phyloP scores from a whole-genome alignment of 176 grass and related monocot species.

The Pontederia paniculata region DNA sequence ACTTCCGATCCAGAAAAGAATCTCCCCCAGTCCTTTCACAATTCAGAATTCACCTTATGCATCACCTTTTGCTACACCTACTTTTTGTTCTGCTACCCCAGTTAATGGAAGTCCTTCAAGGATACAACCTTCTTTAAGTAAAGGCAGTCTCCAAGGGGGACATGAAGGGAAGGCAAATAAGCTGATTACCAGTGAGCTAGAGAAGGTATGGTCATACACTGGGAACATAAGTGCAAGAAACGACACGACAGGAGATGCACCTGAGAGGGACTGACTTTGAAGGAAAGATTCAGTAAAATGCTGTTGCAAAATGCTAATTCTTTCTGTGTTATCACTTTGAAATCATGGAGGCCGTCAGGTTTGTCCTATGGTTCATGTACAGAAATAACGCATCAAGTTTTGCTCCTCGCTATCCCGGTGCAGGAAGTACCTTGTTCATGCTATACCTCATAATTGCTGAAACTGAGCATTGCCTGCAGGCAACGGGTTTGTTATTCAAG shows the following conservation, averaged over 20 bases:
- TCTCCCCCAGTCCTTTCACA: conserved; percentile 79
- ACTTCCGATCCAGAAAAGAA: conserved; percentile 66
- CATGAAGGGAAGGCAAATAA: conserved; percentile 37
- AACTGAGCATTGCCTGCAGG: too few species aligned
- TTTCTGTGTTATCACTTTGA: too few species aligned
- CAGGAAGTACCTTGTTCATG: too few species aligned
- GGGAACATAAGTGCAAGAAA: conserved; percentile 70
- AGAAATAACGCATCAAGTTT: too few species aligned
- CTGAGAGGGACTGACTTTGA: conserved; percentile 58
- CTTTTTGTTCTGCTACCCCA: conserved; percentile 63
- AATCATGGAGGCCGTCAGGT: too few species aligned
- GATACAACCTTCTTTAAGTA: conserved; percentile 34
- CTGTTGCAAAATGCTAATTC: neutral
- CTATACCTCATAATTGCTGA: too few species aligned
- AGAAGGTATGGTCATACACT: conserved; percentile 68
- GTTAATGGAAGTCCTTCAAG: conserved; percentile 56
- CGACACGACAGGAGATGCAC: conserved; percentile 45
- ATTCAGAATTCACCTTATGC: conserved; percentile 73
- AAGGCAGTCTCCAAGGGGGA: conserved; percentile 19
- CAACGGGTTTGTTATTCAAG: too few species aligned
- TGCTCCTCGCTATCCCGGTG: too few species aligned
- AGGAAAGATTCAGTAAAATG: neutral
- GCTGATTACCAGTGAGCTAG: conserved; percentile 44
- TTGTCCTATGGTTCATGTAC: too few species aligned
- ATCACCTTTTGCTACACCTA: conserved; percentile 79